Evolutionary conservation across 2,329 filamentous ascomycete species (phyloP).

Genomic region (Aureobasidium sp.): DNA sequence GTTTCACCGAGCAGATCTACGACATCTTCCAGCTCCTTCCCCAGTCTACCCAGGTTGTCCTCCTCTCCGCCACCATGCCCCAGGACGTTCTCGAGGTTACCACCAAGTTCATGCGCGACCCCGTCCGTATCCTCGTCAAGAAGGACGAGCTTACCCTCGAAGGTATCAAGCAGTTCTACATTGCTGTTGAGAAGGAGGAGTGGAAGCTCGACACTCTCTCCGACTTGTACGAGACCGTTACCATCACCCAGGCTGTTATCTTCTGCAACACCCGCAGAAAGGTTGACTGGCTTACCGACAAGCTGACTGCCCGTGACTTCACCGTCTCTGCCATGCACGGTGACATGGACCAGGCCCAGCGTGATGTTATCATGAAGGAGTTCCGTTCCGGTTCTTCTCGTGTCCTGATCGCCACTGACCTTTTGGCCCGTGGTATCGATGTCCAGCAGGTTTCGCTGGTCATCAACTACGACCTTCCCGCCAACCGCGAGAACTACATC

Average conservation of each 20-base stretch:
- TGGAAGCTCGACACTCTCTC: conserved; percentile 99
- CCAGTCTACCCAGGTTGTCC: conserved; percentile 95
- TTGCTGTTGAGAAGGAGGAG: conserved; percentile 99
- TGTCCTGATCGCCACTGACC: conserved; percentile 96
- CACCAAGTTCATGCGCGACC: conserved; percentile 99
- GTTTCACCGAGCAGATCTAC: conserved; percentile 99
- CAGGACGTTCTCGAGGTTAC: conserved; percentile 99
- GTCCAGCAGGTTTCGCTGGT: conserved; percentile 99
- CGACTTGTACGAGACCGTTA: conserved; percentile 98
- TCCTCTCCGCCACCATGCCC: conserved; percentile 96
- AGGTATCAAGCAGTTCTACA: conserved; percentile 99
- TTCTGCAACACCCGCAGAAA: conserved; percentile 99
- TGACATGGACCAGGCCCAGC: conserved; percentile 96
- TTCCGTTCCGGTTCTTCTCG: conserved; percentile 98
- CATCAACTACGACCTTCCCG: conserved; percentile 99
- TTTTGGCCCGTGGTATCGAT: conserved; percentile 98
- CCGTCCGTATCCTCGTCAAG: conserved; percentile 98
- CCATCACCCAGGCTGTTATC: conserved; percentile 98
- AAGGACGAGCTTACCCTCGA: conserved; percentile 99
- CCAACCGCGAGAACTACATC: conserved; percentile 99
- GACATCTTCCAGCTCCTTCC: conserved; percentile 99
- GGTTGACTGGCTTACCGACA: conserved; percentile 99
- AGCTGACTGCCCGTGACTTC: conserved; percentile 97
- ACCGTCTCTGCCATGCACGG: conserved; percentile 99
- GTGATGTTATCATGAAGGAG: conserved; percentile 99